Conservation (phyloP, 176 grass and related monocot species). For the Melocanna baccifera region DNA sequence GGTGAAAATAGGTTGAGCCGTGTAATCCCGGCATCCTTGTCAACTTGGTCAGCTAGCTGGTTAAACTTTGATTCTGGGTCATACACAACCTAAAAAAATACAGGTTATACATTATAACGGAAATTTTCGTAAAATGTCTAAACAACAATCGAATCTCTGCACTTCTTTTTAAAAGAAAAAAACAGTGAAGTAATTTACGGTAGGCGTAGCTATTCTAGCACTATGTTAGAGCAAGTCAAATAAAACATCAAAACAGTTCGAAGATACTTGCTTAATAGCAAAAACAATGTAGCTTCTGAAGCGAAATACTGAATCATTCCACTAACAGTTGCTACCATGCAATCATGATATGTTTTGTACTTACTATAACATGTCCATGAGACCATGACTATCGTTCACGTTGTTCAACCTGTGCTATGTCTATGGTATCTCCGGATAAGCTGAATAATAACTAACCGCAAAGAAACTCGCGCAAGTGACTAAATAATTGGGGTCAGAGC, state of each 20-base stretch:
- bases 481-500: background rate
- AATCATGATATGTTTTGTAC: background rate
- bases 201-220: background rate
- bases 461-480: background rate
- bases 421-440: background rate
- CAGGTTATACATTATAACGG: background rate
- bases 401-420: background rate
- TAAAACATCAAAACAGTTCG: background rate
- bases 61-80: conserved; percentile 66
- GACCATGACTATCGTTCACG: too few species aligned
- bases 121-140: background rate
- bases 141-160: background rate
- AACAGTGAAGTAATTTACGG: background rate
- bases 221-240: background rate
- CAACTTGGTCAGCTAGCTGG: conserved; percentile 74
- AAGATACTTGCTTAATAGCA: background rate
- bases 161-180: background rate
- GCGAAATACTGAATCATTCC: background rate
- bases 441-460: background rate
- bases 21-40: conserved; percentile 62
- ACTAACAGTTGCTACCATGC: background rate
- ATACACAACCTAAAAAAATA: conserved; percentile 58
- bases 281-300: background rate
- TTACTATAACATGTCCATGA: background rate
- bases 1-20: conserved; percentile 89